phyloP scores from a whole-genome alignment of 345 rosid species.

The Dovyalis caffra region DNA sequence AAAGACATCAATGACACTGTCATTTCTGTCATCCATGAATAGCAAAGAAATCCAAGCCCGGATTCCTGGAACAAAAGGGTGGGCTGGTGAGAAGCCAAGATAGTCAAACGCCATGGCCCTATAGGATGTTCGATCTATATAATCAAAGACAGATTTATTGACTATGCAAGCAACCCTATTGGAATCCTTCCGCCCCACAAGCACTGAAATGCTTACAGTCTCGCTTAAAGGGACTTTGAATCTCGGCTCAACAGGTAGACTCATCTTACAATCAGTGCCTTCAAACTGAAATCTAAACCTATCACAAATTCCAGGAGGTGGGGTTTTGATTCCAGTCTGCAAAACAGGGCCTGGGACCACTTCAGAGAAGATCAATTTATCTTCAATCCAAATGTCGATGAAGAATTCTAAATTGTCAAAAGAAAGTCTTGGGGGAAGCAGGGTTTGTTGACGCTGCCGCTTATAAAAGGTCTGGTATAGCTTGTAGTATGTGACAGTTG shows the following conservation, averaged over 20 bases:
- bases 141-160: constrained; percentile 61
- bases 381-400: constrained; percentile 85
- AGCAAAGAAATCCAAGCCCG: constrained; percentile 88
- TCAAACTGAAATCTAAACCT: constrained; percentile 47
- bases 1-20: constrained; percentile 58
- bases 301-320: constrained; percentile 45
- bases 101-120: constrained; percentile 81
- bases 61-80: constrained; percentile 73
- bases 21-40: constrained; percentile 63
- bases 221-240: constrained; percentile 56
- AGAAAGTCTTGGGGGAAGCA: constrained; percentile 77
- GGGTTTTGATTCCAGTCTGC: constrained; percentile 52
- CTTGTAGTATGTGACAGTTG: constrained; percentile 60
- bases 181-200: constrained; percentile 70
- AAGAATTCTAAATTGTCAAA: constrained; percentile 73
- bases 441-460: constrained; percentile 39
- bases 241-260: constrained; percentile 68
- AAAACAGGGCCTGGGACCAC: constrained; percentile 65
- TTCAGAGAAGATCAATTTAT: constrained; percentile 65
- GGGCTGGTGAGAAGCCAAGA: constrained; percentile 71
- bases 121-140: constrained; percentile 61
- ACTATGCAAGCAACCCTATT: constrained; percentile 68
- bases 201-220: constrained; percentile 64
- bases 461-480: constrained; percentile 64
- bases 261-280: constrained; percentile 70